Base-by-base conservation (phyloP, 2,329 filamentous ascomycete genomes). In the Neofusicoccum laricinum region DNA sequence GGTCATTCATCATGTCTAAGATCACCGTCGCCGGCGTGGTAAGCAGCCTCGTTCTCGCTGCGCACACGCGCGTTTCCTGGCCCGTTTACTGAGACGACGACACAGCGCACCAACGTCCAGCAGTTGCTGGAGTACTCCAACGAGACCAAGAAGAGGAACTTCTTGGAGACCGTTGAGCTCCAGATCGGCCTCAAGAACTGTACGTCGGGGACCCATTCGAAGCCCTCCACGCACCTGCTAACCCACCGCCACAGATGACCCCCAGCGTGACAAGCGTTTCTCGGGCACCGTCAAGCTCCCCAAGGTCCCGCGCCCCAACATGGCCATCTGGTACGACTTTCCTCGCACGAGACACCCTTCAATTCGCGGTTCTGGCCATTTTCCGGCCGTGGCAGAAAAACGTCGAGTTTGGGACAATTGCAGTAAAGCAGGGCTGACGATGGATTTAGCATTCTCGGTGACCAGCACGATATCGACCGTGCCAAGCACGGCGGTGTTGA, bases 261-360 rank as follows among this genome's bases (percentile, higher is more conserved):
- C 95, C 79, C 87, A 98, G 90, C 94, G 95, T 92, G 95, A 99
- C 87, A 99, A 99, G 94, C 94, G 94, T 97, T 99, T 99, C 94
- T 96, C 92, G 66, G 95, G 95, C 83, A 98, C 95, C 82, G 91
- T 99, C 87, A 93, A 90, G 85, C 91, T 98, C 77, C 93, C 94
- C 73, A 86, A 88, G 77, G 86, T 98, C 74, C 95, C 93, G 75
- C 93, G 92, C 80, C 95, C 92, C 80, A 88, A 89, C 86, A 95
- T 96, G 92, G 83, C 80, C 84, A 88, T 96, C 85, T 96, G 90
- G 86, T 88, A 81, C 40, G 40, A 46, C 11, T 34, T 70, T 38
- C 7, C 21, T 32, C 41, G 15, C 41, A 17, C 21, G n/a, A 45
- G 6, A 0, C 36, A 38, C 3, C 25, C 25, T 30, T 6, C 25